A percentile compares a stretch with the other conserved stretches of the same genome.
These are phyloP conservation scores for Fraxinus cuspidata DNA, from an alignment of 257 asterid species.

Conservation along the genomic window DNA sequence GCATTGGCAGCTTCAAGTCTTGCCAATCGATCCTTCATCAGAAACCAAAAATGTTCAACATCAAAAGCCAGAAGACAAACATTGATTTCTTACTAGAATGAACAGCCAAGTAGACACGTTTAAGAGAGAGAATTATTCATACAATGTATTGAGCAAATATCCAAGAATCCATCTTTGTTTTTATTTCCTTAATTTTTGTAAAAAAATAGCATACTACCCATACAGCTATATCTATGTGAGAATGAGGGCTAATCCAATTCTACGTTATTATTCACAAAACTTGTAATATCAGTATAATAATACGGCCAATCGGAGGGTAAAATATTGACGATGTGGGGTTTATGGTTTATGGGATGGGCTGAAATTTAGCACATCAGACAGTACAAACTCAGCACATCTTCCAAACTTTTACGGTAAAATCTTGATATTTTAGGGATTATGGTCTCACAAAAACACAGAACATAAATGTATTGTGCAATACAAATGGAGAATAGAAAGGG, in stretches of 20 bases:
- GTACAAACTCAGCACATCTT: background rate
- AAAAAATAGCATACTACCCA: background rate
- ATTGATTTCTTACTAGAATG: background rate
- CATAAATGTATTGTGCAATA: background rate
- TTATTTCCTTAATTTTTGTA: slow-evolving; percentile 8
- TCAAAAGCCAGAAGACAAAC: background rate
- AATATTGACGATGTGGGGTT: background rate
- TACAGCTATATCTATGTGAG: background rate
- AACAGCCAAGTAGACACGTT: background rate
- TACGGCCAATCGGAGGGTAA: background rate
- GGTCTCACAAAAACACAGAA: background rate
- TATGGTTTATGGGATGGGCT: background rate
- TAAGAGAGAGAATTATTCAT: background rate
- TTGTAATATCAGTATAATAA: background rate
- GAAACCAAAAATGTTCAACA: slow-evolving; percentile 14
- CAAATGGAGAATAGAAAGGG: background rate
- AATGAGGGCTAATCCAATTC: background rate
- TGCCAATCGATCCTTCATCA: slow-evolving; percentile 64
- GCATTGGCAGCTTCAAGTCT: slow-evolving; percentile 64
- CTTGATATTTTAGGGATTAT: background rate
- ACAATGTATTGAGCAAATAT: background rate
- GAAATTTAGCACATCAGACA: background rate
- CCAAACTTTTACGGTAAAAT: background rate
- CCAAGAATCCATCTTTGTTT: slow-evolving; percentile 8
- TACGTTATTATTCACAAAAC: background rate